Conservation (phyloP, 2,329 filamentous ascomycete species). For the Chrysoporthe austroafricana region DNA sequence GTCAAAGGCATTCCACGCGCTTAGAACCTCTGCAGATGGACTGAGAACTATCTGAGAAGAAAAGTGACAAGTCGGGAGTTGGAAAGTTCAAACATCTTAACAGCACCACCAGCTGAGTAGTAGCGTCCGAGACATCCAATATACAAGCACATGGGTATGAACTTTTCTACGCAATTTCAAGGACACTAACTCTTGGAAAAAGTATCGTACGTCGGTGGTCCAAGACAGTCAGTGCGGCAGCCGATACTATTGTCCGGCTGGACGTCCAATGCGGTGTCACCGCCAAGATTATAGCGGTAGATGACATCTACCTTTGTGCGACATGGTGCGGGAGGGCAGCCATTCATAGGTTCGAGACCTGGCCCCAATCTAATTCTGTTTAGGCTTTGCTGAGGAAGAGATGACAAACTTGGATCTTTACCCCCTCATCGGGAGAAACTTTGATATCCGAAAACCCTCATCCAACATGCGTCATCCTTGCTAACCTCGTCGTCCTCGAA, state of each 20-base stretch:
- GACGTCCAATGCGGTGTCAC: not conserved
- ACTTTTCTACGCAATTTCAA: not conserved
- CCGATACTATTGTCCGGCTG: not conserved
- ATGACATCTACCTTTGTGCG: not conserved
- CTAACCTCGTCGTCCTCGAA: too few relatives aligned
- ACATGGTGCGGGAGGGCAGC: not conserved
- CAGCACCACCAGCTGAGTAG: not conserved
- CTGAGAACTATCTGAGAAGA: not conserved
- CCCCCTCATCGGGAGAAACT: not conserved
- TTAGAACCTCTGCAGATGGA: too few relatives aligned
- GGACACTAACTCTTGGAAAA: not conserved
- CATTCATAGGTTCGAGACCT: not conserved
- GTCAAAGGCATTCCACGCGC: too few relatives aligned
- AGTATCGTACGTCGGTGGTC: not conserved
- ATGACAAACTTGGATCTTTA: not conserved
- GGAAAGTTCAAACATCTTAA: not conserved
- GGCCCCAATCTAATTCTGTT: not conserved
- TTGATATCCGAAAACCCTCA: not conserved
- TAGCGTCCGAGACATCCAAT: not conserved
- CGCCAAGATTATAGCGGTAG: not conserved
- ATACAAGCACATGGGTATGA: not conserved
- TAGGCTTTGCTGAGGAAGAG: not conserved
- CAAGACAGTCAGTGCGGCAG: not conserved
- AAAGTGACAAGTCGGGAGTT: not conserved
- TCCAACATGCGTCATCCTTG: not conserved